Percentiles rank a stretch among this genome's conserved stretches.
Evolutionary conservation across 257 asterid genomes (phyloP).

Genomic region (Ajuga chamaepitys): DNA sequence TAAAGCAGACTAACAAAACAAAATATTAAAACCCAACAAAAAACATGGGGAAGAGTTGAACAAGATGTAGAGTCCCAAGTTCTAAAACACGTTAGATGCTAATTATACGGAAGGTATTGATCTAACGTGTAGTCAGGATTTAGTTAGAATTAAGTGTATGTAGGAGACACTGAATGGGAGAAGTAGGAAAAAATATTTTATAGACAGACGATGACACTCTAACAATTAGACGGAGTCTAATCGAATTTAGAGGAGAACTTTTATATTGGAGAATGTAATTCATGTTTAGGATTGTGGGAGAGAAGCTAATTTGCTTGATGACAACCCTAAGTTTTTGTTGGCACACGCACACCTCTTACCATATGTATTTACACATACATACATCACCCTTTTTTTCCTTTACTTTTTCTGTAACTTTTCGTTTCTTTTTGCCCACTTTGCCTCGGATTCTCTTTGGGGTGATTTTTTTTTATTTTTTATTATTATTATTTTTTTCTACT

Average conservation of each 20-base stretch:
- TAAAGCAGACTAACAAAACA: slow-evolving; percentile 42
- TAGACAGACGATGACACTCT: no score
- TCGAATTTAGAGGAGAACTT: no score
- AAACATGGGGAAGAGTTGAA: background rate
- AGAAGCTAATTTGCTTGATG: slow-evolving; percentile 29
- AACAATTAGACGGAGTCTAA: no score
- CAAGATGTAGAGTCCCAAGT: slow-evolving; percentile 34
- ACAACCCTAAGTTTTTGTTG: slow-evolving; percentile 27
- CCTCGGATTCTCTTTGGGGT: slow-evolving; percentile 39
- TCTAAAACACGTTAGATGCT: no score
- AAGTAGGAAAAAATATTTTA: no score
- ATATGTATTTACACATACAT: slow-evolving; percentile 13
- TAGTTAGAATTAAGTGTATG: no score
- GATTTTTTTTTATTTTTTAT: slow-evolving; percentile 8
- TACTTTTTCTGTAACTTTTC: slow-evolving; percentile 33
- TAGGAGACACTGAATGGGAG: no score
- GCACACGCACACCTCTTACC: slow-evolving; percentile 39
- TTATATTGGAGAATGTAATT: no score
- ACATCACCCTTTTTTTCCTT: slow-evolving; percentile 13
- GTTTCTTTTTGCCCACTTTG: slow-evolving; percentile 18
- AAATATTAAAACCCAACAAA: background rate
- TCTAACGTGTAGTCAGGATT: no score
- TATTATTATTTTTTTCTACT: background rate
- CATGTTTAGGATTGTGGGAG: slow-evolving; percentile 20
- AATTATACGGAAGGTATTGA: no score